Conservation (phyloP, 2,329 filamentous ascomycete genomes). For the Xylariaceae sp. region DNA sequence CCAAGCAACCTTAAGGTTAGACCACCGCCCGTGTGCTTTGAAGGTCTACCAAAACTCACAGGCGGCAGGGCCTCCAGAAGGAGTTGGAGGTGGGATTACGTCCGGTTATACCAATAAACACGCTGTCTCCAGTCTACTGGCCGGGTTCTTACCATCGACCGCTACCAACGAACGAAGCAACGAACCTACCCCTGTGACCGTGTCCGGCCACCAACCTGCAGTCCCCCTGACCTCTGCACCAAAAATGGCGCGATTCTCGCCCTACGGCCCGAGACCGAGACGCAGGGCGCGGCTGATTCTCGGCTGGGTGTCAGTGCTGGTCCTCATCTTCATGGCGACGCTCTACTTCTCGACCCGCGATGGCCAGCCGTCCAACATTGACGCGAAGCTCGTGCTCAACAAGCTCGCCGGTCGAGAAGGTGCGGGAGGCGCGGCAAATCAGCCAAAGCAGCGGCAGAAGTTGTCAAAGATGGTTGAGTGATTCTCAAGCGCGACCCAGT, state of each 20-base stretch:
- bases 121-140: no score
- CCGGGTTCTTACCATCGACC: no score
- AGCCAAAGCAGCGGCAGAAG: no score
- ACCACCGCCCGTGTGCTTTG: no score
- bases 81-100: no score
- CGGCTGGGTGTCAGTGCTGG: constrained; percentile 25
- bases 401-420: constrained; percentile 12
- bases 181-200: not conserved
- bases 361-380: constrained; percentile 15
- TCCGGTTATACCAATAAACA: no score
- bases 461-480: no score
- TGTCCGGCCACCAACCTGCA: not conserved
- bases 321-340: constrained; percentile 22
- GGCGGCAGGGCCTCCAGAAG: no score
- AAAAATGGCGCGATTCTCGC: constrained; percentile 24
- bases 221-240: constrained; percentile 6
- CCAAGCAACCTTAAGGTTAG: no score
- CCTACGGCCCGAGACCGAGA: constrained; percentile 27
- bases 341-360: constrained; percentile 26
- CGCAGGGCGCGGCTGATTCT: constrained; percentile 25
- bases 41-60: no score
- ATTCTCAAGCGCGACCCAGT: no score
- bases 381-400: constrained; percentile 16
- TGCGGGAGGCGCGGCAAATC: no score
- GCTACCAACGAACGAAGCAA: not conserved